These are phyloP conservation scores for Lentinus tigrinus DNA, from an alignment of 768 basidiomycete genomes.

Conservation along the genomic window DNA sequence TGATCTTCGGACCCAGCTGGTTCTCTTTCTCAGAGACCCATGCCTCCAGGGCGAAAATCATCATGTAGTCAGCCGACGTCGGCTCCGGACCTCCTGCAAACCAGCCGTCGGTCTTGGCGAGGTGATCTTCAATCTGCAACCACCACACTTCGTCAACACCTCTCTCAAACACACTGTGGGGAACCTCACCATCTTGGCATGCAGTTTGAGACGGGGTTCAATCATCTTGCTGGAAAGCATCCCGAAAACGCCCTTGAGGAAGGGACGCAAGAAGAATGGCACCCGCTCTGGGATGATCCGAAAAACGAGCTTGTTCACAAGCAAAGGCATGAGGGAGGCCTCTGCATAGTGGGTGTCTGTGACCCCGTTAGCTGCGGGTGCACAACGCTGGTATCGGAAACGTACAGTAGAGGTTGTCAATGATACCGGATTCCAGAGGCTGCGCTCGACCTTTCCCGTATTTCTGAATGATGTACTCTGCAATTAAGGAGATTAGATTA, in stretches of 20 bases:
- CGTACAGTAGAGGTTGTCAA: conserved; percentile 33
- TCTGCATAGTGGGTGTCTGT: conserved; percentile 34
- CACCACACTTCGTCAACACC: not conserved
- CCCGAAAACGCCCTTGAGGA: conserved; percentile 21
- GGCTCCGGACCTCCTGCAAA: conserved; percentile 38
- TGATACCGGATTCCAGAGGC: conserved; percentile 24
- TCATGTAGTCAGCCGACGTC: conserved; percentile 46
- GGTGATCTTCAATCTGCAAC: conserved; percentile 38
- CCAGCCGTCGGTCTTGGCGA: conserved; percentile 30
- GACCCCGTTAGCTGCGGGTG: not conserved
- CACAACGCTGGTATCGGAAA: not conserved
- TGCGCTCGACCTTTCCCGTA: conserved; percentile 29
- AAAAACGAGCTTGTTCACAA: conserved; percentile 33
- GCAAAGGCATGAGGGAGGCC: conserved; percentile 35
- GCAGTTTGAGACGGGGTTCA: conserved; percentile 27
- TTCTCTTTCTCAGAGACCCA: conserved; percentile 11
- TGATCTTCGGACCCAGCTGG: conserved; percentile 33
- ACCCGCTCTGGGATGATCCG: conserved; percentile 27
- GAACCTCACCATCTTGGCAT: conserved; percentile 29
- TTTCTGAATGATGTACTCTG: conserved; percentile 37
- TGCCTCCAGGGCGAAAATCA: conserved; percentile 40
- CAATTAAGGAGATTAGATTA: not conserved
- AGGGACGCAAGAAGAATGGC: conserved; percentile 33
- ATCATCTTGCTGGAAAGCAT: conserved; percentile 19
- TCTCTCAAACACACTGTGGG: not conserved